A percentile compares a stretch with the other conserved stretches of the same genome.
phyloP scores from a whole-genome alignment of 225 moss, liverwort and hornwort genomes.

The Anthoceros angustus region DNA sequence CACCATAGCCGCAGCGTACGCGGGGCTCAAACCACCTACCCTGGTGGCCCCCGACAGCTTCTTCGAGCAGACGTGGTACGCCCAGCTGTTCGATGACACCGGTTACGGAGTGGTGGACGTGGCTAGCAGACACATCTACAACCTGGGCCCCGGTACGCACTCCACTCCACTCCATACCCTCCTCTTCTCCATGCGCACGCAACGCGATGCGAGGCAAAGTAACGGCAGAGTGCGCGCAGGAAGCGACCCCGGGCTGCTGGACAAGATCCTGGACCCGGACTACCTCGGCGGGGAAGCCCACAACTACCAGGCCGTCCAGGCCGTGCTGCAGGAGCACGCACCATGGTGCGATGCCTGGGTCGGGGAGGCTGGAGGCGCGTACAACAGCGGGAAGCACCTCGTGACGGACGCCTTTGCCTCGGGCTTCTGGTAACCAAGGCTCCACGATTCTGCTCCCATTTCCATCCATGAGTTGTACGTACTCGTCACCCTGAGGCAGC shows the following conservation, averaged over 20 bases:
- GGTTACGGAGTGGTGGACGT: constrained; percentile 56
- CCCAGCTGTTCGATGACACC: constrained; percentile 29
- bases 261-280: constrained; percentile 31
- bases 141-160: constrained; percentile 70
- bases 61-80: constrained; percentile 27
- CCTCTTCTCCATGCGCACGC: neutral
- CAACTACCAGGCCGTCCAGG: constrained; percentile 36
- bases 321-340: constrained; percentile 29
- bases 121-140: constrained; percentile 73
- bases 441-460: neutral
- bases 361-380: constrained; percentile 90
- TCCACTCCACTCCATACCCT: constrained; percentile 4
- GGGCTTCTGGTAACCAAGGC: constrained; percentile 58
- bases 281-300: constrained; percentile 34
- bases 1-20: constrained; percentile 34
- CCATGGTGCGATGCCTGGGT: constrained; percentile 59
- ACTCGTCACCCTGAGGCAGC: neutral
- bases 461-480: neutral
- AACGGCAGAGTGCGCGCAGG: constrained; percentile 51
- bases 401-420: constrained; percentile 74
- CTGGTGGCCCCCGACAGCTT: constrained; percentile 71
- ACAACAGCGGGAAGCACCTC: constrained; percentile 62
- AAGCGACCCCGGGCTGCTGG: constrained; percentile 38
- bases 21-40: constrained; percentile 20
- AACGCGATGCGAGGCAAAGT: no score